Base-by-base conservation (phyloP, 164 flowering plant species). In the Chimonanthus salicifolius region DNA sequence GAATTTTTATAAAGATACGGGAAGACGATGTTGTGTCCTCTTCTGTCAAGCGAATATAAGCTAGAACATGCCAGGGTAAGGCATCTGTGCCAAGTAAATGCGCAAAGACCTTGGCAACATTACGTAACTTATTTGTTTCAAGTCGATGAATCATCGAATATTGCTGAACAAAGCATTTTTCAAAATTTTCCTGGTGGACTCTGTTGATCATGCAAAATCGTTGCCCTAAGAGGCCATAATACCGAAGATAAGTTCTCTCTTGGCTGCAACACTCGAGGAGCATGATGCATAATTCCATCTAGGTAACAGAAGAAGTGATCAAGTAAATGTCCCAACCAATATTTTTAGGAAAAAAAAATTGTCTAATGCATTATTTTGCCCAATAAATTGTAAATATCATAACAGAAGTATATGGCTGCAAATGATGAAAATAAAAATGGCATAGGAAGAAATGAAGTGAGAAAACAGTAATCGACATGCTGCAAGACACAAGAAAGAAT, bases 251-350 rank as follows among this genome's bases (percentile, higher is more conserved):
- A 16, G 99, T 95, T 77, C 98, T 84, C 83, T 95, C 99, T 64
- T 95, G 98, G 75, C 94, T 88, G 88, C 99, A 93, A 73, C 98
- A 95, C 72, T 95, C 98, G 83, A 95, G 78, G 50, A 95, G 79
- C 98, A 95, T 95, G n/a, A 93, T 83, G 79, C 98, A 93, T 62
- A 92, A 74, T 73, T 95, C 99, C 98, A 95, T 95, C 98, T 95
- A 80, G 77, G 87, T 33, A 58, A 44, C 11, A n/a, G 60, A 60
- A 71, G 18, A 9, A 47, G 49, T 33, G 69, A 69, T 18, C 15
- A 69, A 54, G 15, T 54, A 0, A 54, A 9, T 54, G 4, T 54
- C 60, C 15, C 3, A 54, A 54, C 15, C 15, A 10, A 11, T 54
- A 10, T 54, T 49, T 54, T 20, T 20, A 20, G 21, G 0, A 20